Evolutionary conservation across 2,329 filamentous ascomycete genomes (phyloP), one percentile per base, ranked within the genome.

Genomic region (Aureobasidium subglaciale): DNA sequence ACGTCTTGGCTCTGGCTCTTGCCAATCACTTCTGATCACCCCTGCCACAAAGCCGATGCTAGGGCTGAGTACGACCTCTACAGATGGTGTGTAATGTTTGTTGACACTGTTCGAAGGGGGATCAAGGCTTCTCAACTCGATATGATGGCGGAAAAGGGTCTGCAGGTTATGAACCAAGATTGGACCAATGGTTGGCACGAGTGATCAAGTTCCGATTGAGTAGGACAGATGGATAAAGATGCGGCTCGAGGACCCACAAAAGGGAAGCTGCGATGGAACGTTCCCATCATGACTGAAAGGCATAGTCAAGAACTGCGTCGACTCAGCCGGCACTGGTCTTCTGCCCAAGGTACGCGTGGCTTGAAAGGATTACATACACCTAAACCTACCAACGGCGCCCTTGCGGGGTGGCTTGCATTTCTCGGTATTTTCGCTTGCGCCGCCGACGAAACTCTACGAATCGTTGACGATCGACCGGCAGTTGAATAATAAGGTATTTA

Each of bases 401-500:
- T n/a, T n/a, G n/a, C n/a, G n/a, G n/a, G n/a, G n/a, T n/a, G n/a
- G n/a, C n/a, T n/a, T 52, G 35, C 34, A 30, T 22, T 20, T 13
- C 46, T 49, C 46, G 46, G 46, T 32, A 49, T 22, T 29, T 50
- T 22, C 34, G 20, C 9, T 6, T 52, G 35, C n/a, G 29, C 48
- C 40, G 48, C 48, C 48, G 34, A 38, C n/a, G 38, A 37, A 22
- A 11, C 4, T 18, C 34, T 24, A 20, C 46, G 30, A 29, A 52
- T 52, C 11, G 34, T 25, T 52, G 35, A 25, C 30, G 48, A 52
- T 52, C 48, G 48, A 38, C 48, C 48, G 48, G 48, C 35, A 52
- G 34, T 52, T 52, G 30, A 40, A 16, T 24, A 13, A 20, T 40
- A 52, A 52, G 48, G 48, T 40, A 13, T 52, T 52, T 52, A 40